Base-by-base conservation (phyloP, 768 basidiomycete genomes). In the Leucocoprinus birnbaumii region DNA sequence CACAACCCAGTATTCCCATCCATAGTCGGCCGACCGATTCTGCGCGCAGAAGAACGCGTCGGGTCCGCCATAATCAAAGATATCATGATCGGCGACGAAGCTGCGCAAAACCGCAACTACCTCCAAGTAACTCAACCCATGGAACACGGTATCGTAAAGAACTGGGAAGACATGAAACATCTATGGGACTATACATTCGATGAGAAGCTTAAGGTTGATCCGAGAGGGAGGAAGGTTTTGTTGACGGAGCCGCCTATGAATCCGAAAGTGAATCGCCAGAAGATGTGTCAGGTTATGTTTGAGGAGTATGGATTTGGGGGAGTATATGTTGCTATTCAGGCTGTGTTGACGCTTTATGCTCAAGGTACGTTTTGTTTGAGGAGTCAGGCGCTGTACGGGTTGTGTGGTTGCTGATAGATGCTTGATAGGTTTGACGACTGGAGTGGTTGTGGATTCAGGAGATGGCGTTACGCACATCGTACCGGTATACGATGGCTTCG, bases 241-340 rank as follows among this genome's bases (percentile, higher is more conserved):
- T 79, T 99, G 63, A 99, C 97, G 0, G 97, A 99, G 71, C 97
- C 97, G 14, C 97, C 97, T 25, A 98, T 98, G 97, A 98, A 99
- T 72, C 97, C 97, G 2, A 92, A 87, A 66, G 87, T 73, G 59
- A 98, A 99, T 71, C 72, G 97, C 64, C 87, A 94, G 70, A 77
- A 82, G 68, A 98, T 99, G 94, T 89, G 86, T 54, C 89, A 98
- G 70, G 92, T 98, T 65, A 99, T 99, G 97, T 98, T 99, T 67
- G 97, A 99, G 75, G 91, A 96, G 59, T 99, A 98, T 70, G 94
- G 92, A 2, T 98, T 98, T 64, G 85, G 86, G 16, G 91, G 93
- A 0, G 93, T 98, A 55, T 98, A 98, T 70, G 87, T 99, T 2
- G 97, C 97, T 18, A 98, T 99, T 58, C 97, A 99, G 75, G 97